phyloP scores from a whole-genome alignment of 164 flowering plant species.

The Dillenia suffruticosa region DNA sequence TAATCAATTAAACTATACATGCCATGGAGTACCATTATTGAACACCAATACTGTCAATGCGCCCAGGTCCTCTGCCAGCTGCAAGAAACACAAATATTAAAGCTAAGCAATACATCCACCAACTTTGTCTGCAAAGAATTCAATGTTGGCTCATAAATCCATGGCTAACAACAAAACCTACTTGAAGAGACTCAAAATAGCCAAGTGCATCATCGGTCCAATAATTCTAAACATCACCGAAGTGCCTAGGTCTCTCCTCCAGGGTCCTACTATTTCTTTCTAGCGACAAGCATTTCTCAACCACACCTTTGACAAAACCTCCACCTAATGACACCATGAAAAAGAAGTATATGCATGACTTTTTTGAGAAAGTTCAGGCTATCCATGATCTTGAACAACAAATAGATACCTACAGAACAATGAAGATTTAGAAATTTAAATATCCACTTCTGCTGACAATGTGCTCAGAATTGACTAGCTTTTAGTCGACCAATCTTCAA shows the following conservation, averaged over 20 bases:
- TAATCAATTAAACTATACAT: not conserved
- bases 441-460: no score
- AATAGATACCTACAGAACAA: no score
- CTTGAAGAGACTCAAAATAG: constrained; percentile 87
- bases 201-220: constrained; percentile 99
- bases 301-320: constrained; percentile 88
- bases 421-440: no score
- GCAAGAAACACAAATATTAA: constrained; percentile 11
- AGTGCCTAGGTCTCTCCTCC: constrained; percentile 96
- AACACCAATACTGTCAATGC: constrained; percentile 87
- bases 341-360: no score
- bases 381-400: no score
- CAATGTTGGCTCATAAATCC: no score
- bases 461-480: no score
- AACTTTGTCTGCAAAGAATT: no score
- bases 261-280: constrained; percentile 86
- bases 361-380: no score
- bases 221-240: constrained; percentile 90
- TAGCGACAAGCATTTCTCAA: constrained; percentile 91
- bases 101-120: not conserved
- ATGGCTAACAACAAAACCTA: constrained; percentile 17
- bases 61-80: constrained; percentile 89
- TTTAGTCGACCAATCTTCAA: no score
- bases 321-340: constrained; percentile 52
- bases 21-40: constrained; percentile 67